Evolutionary conservation across 352 stramenopile species (phyloP), one percentile per base, ranked within the genome.

Genomic region (Peronospora belbahrii): DNA sequence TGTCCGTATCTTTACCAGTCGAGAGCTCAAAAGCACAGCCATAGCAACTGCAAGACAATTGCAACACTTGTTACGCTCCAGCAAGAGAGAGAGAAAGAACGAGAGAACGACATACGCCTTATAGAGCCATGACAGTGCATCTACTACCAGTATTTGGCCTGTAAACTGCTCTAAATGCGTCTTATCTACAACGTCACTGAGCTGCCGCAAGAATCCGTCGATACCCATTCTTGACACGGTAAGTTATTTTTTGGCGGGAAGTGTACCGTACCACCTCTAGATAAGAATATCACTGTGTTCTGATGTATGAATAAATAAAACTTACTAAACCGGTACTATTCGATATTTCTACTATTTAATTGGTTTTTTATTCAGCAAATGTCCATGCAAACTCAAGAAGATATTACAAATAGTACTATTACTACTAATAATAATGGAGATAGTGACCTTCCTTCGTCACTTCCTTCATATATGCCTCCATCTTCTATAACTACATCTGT

Each of bases 91-190:
- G 11, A 38, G n/a, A 23, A 6, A 23, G 5, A 5, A 31, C 0
- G 13, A 14, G 15, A 11, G 0, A 27, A 8, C 6, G 2, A 73
- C 77, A 32, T 62, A 89, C 78, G 75, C 78, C 51, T 87, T 89
- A 54, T 89, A 75, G 25, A 89, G 65, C 78, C 78, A 89, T 3
- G 78, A 87, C 43, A 88, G 69, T 6, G 75, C 78, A 31, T 89
- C 78, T 2, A 86, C 74, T 2, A 77, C 75, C 34, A 89, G 49
- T 8, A 60, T 80, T 43, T 86, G 62, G 11, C 62, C 74, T 2
- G 42, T 51, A 47, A 83, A 87, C 6, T 62, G 38, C 13, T 59
- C 56, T 59, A 87, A 41, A 40, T 87, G 73, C 15, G 69, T 68
- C 45, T 63, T 58, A 28, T 83, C 50, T 11, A 83, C 59, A 4